phyloP scores from a whole-genome alignment of 1,284 basidiomycete genomes.

The Boletellus deceptivus region DNA sequence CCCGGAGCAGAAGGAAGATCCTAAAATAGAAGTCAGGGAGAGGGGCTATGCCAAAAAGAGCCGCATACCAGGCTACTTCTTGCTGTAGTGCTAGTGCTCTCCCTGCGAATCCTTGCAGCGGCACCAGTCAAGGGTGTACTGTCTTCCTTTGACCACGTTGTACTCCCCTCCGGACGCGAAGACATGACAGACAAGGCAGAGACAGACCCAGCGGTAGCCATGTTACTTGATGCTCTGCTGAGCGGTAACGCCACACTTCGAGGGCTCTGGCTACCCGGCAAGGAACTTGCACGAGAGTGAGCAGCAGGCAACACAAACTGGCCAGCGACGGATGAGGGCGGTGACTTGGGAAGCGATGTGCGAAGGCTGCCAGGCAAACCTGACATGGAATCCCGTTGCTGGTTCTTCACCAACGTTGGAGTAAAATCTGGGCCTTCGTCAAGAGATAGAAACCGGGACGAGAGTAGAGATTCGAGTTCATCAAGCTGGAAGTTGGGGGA shows the following conservation, averaged over 20 bases:
- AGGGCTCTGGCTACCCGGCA: constrained; percentile 32
- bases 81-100: constrained; percentile 38
- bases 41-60: constrained; percentile 9
- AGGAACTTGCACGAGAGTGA: constrained; percentile 36
- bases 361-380: constrained; percentile 46
- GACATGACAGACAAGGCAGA: constrained; percentile 39
- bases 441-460: constrained; percentile 65
- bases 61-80: constrained; percentile 35
- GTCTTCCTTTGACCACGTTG: constrained; percentile 42
- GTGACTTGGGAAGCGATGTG: constrained; percentile 43
- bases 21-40: constrained; percentile 22
- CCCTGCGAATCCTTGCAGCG: constrained; percentile 41
- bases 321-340: constrained; percentile 49
- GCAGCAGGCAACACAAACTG: constrained; percentile 53
- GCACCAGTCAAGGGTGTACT: constrained; percentile 27
- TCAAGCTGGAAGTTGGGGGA: constrained; percentile 69
- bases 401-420: constrained; percentile 57
- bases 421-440: constrained; percentile 58
- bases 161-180: constrained; percentile 38
- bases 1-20: constrained; percentile 41
- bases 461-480: constrained; percentile 69
- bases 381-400: constrained; percentile 50
- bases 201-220: constrained; percentile 33
- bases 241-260: constrained; percentile 39
- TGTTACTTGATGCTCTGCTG: constrained; percentile 32